phyloP scores from a whole-genome alignment of 345 rosid genomes.

The Arabis alpina region DNA sequence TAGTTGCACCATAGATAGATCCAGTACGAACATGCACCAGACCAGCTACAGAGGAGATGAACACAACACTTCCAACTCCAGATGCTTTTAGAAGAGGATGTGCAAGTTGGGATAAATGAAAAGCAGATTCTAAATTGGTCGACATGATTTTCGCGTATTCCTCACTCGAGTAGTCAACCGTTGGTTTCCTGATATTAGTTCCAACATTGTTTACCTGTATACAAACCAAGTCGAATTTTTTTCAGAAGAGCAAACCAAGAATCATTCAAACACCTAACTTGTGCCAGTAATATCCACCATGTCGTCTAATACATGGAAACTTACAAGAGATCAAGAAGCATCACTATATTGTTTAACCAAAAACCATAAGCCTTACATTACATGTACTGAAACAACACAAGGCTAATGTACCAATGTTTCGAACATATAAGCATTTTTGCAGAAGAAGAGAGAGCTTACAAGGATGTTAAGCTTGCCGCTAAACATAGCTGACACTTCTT shows the following conservation, averaged over 20 bases:
- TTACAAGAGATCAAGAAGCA: slow-evolving; percentile 1
- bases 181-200: slow-evolving; percentile 80
- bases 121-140: slow-evolving; percentile 79
- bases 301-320: slow-evolving; percentile 1
- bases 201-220: slow-evolving; percentile 87
- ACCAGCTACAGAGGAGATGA: slow-evolving; percentile 87
- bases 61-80: slow-evolving; percentile 75
- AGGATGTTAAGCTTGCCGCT: slow-evolving; percentile 70
- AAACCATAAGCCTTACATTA: not conserved
- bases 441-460: slow-evolving; percentile 44
- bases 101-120: slow-evolving; percentile 75
- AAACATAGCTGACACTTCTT: slow-evolving; percentile 56
- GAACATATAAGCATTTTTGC: not conserved
- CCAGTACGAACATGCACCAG: slow-evolving; percentile 53
- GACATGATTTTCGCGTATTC: slow-evolving; percentile 61
- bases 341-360: not conserved
- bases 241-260: not conserved
- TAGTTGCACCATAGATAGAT: slow-evolving; percentile 70
- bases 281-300: not conserved
- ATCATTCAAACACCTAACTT: slow-evolving; percentile 13
- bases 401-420: not conserved
- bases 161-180: slow-evolving; percentile 68
- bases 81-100: slow-evolving; percentile 90
- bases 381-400: not conserved
- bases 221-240: slow-evolving; percentile 16